Conservation (phyloP, 306 rosid genomes). For the Prosopis cineraria region DNA sequence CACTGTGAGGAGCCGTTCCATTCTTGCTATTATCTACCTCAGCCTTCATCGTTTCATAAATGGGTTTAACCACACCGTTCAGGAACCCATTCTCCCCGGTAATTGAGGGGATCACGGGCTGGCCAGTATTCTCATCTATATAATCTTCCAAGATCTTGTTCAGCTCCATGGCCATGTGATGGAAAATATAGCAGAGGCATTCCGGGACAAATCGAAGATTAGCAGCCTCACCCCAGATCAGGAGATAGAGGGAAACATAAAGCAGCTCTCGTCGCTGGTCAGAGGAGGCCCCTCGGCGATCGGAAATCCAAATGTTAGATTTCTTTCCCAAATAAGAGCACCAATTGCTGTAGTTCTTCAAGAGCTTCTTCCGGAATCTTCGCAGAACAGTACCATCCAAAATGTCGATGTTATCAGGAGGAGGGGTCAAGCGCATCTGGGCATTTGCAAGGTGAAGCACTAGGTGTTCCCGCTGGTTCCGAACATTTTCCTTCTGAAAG, state of each 20-base stretch:
- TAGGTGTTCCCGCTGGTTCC: background rate
- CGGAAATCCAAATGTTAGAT: background rate
- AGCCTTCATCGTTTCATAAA: background rate
- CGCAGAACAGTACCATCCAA: background rate
- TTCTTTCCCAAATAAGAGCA: background rate
- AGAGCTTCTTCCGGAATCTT: background rate
- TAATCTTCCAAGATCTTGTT: background rate
- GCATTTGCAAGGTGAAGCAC: background rate
- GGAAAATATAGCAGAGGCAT: background rate
- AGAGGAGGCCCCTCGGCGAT: background rate
- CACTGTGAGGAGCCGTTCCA: constrained; percentile 5
- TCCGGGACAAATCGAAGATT: background rate
- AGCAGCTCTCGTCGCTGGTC: background rate
- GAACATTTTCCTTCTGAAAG: background rate
- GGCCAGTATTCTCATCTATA: background rate
- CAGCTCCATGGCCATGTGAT: background rate
- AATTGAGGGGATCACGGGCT: background rate
- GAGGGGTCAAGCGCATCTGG: background rate
- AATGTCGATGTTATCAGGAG: constrained; percentile 1
- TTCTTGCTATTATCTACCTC: background rate
- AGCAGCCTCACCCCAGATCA: constrained; percentile 1
- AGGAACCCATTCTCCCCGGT: background rate
- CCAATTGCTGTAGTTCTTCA: background rate
- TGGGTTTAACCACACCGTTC: background rate
- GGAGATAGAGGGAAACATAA: background rate